Evolutionary conservation across 1,139 yeast species (phyloP), one percentile per base, ranked within the genome.

Genomic region (Geotrichum candidum): DNA sequence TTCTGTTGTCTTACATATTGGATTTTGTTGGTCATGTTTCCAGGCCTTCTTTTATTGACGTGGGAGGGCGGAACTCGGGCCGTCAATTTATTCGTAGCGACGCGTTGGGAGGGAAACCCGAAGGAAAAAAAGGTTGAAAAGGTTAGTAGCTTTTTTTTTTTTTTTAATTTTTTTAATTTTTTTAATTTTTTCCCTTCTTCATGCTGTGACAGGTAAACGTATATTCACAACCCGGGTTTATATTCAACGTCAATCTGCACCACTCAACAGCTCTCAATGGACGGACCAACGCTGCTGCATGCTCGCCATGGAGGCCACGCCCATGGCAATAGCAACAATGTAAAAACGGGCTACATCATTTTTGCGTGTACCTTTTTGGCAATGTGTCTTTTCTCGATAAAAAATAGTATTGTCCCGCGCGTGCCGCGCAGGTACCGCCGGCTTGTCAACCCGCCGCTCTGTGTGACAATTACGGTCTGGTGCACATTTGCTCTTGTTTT

Each of bases 271-370:
- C 15, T 6, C n/a, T 15, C 46, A 41, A 41, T 41, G 46, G 46
- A 41, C n/a, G 22, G 46, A 3, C 18, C 46, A 5, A 61, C 53
- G 38, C 31, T 63, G 48, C 38, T 63, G 48, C 38, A 48, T 41
- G 25, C 61, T 33, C 65, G 78, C 69, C 66, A 70, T 65, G 66
- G 68, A 63, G 73, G 72, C 65, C 73, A 70, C 57, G 70, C 68
- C 66, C 81, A 74, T 55, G 73, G 75, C 53, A 72, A 70, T 56
- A 63, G 64, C 56, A 71, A 69, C 58, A 69, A 83, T 66, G 67
- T 82, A 63, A 77, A 78, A 63, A 83, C 79, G 66, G 88, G 88
- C 0, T 81, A 82, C 67, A 66, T 77, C 4, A 67, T 81, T 1
- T 69, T 84, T 7, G 70, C 73, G 2, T 52, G 80, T 1, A 74